Conservation (phyloP, 169 alveolate genomes). For the Eimeria maxima region DNA sequence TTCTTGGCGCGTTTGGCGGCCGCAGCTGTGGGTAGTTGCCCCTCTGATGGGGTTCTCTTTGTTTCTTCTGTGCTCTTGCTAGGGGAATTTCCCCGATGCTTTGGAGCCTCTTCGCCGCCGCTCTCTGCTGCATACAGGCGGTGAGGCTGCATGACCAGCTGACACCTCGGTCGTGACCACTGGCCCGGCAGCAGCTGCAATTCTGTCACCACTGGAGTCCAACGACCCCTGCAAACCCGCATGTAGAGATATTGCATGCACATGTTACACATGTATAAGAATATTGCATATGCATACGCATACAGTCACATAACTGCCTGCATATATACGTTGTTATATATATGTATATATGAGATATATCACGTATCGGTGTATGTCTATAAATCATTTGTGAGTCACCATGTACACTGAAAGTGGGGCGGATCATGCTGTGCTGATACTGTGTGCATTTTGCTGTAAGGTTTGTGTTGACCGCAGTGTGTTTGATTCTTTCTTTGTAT, state of each 20-base stretch:
- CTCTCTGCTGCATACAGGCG: not conserved
- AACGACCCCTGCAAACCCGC: constrained; percentile 36
- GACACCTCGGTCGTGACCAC: not conserved
- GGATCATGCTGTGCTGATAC: no score
- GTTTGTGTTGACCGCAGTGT: not conserved
- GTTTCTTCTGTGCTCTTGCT: not conserved
- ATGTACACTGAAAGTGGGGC: no score
- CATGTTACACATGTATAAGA: no score
- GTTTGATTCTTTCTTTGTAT: not conserved
- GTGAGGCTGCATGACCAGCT: not conserved
- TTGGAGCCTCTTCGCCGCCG: not conserved
- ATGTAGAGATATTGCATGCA: no score
- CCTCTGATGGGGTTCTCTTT: not conserved
- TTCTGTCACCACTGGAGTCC: constrained; percentile 42
- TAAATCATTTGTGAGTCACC: no score
- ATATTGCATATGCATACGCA: no score
- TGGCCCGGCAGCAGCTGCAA: constrained; percentile 35
- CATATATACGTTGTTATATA: no score
- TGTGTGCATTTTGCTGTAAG: no score
- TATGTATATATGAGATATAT: no score
- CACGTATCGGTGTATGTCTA: no score
- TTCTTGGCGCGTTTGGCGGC: not conserved
- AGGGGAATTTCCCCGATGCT: not conserved
- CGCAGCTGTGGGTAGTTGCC: not conserved
- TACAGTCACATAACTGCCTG: no score